Base-by-base conservation (phyloP, 2,329 filamentous ascomycete genomes). In the Hansfordia pulvinata region DNA sequence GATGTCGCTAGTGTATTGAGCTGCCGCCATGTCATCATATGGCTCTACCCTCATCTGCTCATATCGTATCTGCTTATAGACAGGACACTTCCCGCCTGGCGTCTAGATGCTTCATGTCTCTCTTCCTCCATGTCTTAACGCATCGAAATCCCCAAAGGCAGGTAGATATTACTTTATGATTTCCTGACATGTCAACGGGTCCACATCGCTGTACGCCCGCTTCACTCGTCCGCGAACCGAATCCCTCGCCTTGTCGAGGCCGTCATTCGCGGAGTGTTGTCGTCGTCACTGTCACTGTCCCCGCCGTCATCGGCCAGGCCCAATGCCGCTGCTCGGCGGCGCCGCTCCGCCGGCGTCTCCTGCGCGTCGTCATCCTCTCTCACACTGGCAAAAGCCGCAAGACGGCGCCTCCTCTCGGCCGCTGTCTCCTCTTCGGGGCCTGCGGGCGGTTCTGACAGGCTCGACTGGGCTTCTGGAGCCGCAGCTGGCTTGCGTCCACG, bases 321-420 rank as follows among this genome's bases (percentile, higher is more conserved):
- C 2, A 88, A 54, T 2, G 81, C 82, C 2, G 79, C 79, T 40
- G 84, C 72, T 39, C 82, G 68, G 28, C 82, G 62, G 20, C 78
- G 65, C 30, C 76, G 62, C 49, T 88, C 82, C 0, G 80, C 81
- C 0, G 78, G 75, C 0, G 79, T 85, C 52, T 86, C 81, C 18
- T 55, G 60, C 18, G 58, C 58, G 11, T 53, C 56, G 3, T 51
- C 54, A 5, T 60, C 56, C 17, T 51, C 52, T 17, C 58, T 60
- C 10, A 56, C 37, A 35, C 56, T 52, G 20, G 57, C 43, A 5
- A 69, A 49, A 1, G 57, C 68, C 8, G 64, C 63, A 25, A 81
- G 58, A 28, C 80, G 66, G 10, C 80, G 62, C 31, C 69, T 65
- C 22, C 72, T 64, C 51, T 86, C 80, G 0, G 74, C 76, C 1